These are phyloP conservation scores for Macrolepiota fuliginosa DNA, from an alignment of 768 basidiomycete genomes.

Conservation along the genomic window DNA sequence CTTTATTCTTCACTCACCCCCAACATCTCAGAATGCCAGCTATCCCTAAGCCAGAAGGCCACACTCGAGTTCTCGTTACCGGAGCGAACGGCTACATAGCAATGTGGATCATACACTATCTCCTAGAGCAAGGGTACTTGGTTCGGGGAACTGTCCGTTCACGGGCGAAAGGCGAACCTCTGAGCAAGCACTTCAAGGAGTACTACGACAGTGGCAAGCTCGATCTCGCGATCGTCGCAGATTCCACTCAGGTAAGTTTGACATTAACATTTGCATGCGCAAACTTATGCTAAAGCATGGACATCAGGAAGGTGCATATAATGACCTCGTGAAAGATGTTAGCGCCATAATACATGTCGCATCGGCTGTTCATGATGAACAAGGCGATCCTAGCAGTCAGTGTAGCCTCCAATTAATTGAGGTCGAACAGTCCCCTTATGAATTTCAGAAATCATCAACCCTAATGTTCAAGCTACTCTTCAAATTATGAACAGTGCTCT, in stretches of 20 bases:
- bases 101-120: constrained; percentile 10
- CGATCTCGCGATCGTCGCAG: not conserved
- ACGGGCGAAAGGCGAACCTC: constrained; percentile 2
- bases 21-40: not conserved
- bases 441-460: constrained; percentile 11
- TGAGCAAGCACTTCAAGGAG: constrained; percentile 1
- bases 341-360: constrained; percentile 14
- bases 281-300: not conserved
- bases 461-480: constrained; percentile 8
- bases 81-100: constrained; percentile 15
- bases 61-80: constrained; percentile 6
- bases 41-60: not conserved
- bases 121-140: constrained; percentile 11
- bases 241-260: constrained; percentile 1
- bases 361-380: constrained; percentile 8
- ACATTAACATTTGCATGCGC: not conserved
- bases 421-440: not conserved
- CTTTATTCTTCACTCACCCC: not conserved
- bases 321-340: constrained; percentile 10
- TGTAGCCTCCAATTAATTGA: not conserved
- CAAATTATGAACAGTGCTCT: constrained; percentile 8
- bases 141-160: constrained; percentile 14
- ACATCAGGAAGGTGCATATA: constrained; percentile 11
- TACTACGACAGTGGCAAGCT: constrained; percentile 6
- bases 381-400: constrained; percentile 9